Conservation (phyloP, 2,329 filamentous ascomycete species). For the Elsinoe batatas region DNA sequence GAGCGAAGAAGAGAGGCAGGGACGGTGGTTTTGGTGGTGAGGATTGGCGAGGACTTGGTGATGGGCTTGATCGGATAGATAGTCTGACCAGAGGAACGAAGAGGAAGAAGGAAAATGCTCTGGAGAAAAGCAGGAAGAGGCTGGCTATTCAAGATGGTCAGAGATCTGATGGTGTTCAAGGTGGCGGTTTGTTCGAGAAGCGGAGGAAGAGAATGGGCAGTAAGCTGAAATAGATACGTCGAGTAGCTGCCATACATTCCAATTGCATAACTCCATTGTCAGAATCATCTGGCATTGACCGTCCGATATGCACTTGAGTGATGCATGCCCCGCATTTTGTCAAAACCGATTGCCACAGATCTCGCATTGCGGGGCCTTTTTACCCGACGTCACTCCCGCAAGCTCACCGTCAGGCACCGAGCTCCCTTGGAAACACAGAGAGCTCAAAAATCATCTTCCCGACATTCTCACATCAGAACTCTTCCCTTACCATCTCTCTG, state of each 20-base stretch:
- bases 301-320: too few species aligned
- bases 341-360: background rate
- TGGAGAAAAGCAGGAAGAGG: conserved; percentile 83
- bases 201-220: conserved; percentile 51
- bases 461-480: background rate
- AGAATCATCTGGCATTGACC: too few species aligned
- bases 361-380: conserved; percentile 1
- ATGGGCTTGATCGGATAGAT: conserved; percentile 79
- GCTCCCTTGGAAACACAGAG: conserved; percentile 4
- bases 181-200: conserved; percentile 69
- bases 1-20: conserved; percentile 47
- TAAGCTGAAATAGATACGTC: conserved; percentile 27
- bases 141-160: conserved; percentile 63
- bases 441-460: background rate
- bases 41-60: conserved; percentile 79
- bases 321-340: background rate
- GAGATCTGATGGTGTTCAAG: conserved; percentile 52
- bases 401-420: conserved; percentile 4
- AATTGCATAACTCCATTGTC: too few species aligned
- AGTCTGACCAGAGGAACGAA: conserved; percentile 56
- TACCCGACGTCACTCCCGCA: background rate
- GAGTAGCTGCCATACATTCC: too few species aligned
- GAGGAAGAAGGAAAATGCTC: conserved; percentile 49
- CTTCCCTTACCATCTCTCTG: background rate
- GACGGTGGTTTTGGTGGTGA: conserved; percentile 71